phyloP scores from a whole-genome alignment of 116 monocot genomes.

The Thalassia testudinum region DNA sequence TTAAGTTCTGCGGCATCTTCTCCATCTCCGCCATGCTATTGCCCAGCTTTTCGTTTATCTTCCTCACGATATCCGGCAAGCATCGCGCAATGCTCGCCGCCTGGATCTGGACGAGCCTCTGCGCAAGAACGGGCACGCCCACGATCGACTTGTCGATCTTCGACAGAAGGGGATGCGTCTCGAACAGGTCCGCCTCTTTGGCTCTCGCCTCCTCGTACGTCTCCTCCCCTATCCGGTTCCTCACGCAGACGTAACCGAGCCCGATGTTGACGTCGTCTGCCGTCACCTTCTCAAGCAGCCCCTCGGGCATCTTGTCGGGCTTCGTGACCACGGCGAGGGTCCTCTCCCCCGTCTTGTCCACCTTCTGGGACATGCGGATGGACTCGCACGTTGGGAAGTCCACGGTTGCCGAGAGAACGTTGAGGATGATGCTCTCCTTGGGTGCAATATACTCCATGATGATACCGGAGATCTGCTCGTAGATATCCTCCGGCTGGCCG shows the following conservation, averaged over 20 bases:
- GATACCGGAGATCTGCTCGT: conserved; percentile 49
- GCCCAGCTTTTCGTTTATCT: conserved; percentile 41
- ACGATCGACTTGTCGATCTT: conserved; percentile 59
- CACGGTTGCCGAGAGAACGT: conserved; percentile 51
- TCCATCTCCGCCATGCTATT: conserved; percentile 15
- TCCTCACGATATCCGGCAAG: conserved; percentile 43
- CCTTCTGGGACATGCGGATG: conserved; percentile 57
- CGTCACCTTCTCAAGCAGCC: conserved; percentile 54
- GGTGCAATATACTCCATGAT: conserved; percentile 67
- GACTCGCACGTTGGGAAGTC: conserved; percentile 69
- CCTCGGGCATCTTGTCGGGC: conserved; percentile 44
- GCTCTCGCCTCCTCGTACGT: conserved; percentile 38
- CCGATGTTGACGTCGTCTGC: conserved; percentile 27
- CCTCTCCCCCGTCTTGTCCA: conserved; percentile 45
- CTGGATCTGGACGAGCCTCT: conserved; percentile 51
- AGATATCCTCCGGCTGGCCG: conserved; percentile 71
- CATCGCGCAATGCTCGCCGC: conserved; percentile 25
- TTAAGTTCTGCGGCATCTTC: conserved; percentile 19
- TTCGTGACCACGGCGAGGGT: conserved; percentile 64
- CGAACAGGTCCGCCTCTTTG: conserved; percentile 27
- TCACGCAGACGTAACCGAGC: conserved; percentile 1
- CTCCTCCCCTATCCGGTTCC: conserved; percentile 4
- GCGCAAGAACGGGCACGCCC: conserved; percentile 43
- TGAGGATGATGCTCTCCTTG: conserved; percentile 59
- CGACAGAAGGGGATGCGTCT: conserved; percentile 22